Percentiles rank a stretch among this genome's conserved stretches.
Conservation (phyloP, 768 basidiomycete species). For the Rhodotorula paludigena region DNA sequence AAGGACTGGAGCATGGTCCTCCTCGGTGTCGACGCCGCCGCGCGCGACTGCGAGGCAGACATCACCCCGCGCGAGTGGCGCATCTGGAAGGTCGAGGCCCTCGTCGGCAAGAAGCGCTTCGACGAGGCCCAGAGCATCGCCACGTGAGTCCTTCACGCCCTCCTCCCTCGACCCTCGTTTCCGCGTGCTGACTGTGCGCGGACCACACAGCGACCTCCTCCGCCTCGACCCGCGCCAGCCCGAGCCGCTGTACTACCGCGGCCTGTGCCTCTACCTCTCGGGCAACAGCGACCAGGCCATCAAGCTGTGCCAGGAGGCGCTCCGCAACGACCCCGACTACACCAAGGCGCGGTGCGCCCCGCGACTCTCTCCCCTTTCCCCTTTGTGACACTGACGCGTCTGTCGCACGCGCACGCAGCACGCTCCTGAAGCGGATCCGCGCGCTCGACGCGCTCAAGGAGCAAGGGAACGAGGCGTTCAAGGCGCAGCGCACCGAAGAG, state of each 20-base stretch:
- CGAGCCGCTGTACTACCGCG: conserved; percentile 71
- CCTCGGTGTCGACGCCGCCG: conserved; percentile 65
- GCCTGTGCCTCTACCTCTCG: conserved; percentile 68
- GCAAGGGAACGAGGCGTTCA: conserved; percentile 75
- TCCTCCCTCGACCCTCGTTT: not conserved
- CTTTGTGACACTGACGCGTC: not conserved
- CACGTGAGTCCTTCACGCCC: conserved; percentile 56
- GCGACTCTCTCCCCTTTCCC: not conserved
- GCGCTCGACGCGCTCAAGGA: conserved; percentile 78
- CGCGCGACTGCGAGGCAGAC: conserved; percentile 64
- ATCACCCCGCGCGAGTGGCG: conserved; percentile 76
- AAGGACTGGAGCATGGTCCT: conserved; percentile 74
- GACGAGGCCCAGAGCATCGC: conserved; percentile 69
- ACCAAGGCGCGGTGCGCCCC: conserved; percentile 53
- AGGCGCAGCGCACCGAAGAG: conserved; percentile 56
- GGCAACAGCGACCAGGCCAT: conserved; percentile 67
- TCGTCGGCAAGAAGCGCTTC: conserved; percentile 65
- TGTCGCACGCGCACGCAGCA: conserved; percentile 47
- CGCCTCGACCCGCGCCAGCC: conserved; percentile 68
- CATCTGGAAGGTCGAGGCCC: conserved; percentile 70
- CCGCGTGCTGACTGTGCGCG: not conserved
- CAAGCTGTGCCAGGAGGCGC: conserved; percentile 64
- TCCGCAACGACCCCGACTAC: conserved; percentile 73
- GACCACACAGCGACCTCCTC: conserved; percentile 60
- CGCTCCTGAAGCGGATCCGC: conserved; percentile 69